Conservation (phyloP, 352 stramenopile species). For the Pythium aristosporum region DNA sequence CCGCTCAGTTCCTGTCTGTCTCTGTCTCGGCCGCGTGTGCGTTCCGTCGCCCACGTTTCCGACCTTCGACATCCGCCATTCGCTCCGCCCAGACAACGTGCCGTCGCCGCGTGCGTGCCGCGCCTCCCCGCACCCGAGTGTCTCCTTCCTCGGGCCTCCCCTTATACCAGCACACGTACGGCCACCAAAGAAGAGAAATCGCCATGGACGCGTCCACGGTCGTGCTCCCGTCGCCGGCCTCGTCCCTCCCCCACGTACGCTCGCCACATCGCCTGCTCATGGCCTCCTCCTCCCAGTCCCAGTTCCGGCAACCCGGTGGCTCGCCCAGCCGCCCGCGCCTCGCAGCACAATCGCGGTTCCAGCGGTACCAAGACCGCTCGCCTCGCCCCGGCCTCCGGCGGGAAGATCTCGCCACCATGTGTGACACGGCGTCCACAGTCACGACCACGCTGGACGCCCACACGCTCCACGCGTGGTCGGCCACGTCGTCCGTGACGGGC, state of each 20-base stretch:
- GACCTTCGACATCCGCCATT: background rate
- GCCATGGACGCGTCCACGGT: constrained; percentile 7
- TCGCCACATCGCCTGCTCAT: constrained; percentile 3
- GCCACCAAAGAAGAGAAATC: background rate
- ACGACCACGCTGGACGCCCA: background rate
- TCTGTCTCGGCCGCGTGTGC: background rate
- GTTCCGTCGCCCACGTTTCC: background rate
- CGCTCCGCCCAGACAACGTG: constrained; percentile 5
- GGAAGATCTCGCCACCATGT: background rate
- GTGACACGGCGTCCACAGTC: background rate
- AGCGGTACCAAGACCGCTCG: background rate
- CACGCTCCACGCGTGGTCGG: constrained; percentile 1
- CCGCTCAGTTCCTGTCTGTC: constrained; percentile 11
- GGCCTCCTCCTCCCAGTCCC: background rate
- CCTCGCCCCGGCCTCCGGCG: background rate
- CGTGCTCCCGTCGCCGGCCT: background rate
- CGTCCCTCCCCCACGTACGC: background rate
- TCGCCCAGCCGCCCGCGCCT: too few relatives aligned
- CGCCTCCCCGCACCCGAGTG: too few relatives aligned
- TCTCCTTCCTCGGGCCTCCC: background rate
- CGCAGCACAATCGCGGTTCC: too few relatives aligned
- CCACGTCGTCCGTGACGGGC: constrained; percentile 1
- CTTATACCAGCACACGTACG: background rate
- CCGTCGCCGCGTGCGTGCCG: background rate
- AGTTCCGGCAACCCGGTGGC: background rate